Conservation (phyloP, 2,329 filamentous ascomycete genomes). For the Phyllosticta ampelicida region DNA sequence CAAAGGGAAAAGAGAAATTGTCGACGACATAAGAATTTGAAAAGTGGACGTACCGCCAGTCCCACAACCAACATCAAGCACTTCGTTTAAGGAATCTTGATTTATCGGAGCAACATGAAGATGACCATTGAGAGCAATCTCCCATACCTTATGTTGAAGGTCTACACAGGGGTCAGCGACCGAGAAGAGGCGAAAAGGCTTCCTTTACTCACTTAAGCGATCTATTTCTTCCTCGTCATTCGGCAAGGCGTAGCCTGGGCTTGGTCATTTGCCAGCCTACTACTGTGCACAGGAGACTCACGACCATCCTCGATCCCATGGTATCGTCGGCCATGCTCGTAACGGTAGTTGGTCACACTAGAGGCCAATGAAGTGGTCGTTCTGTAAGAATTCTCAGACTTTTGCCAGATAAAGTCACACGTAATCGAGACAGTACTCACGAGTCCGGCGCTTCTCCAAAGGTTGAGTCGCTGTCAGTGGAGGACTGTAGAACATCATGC, state of each 20-base stretch:
- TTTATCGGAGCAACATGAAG: slow-evolving; percentile 16
- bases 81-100: slow-evolving; percentile 11
- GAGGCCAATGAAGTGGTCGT: slow-evolving; percentile 11
- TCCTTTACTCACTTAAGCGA: slow-evolving; percentile 12
- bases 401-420: not conserved
- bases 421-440: not conserved
- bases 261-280: not conserved
- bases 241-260: slow-evolving; percentile 15
- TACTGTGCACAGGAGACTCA: not conserved
- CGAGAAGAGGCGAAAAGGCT: not conserved
- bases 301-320: slow-evolving; percentile 10
- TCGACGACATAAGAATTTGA: not conserved
- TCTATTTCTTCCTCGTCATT: slow-evolving; percentile 19
- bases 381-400: not conserved
- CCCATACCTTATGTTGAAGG: slow-evolving; percentile 18
- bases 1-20: not conserved
- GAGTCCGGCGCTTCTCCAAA: slow-evolving; percentile 6
- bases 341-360: slow-evolving; percentile 6
- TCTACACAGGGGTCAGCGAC: slow-evolving; percentile 10
- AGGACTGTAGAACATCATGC: not conserved
- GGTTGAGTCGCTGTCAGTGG: slow-evolving; percentile 5
- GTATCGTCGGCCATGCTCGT: slow-evolving; percentile 11
- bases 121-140: slow-evolving; percentile 15
- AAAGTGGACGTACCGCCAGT: slow-evolving; percentile 13
- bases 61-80: slow-evolving; percentile 18